Base-by-base conservation (phyloP, 805 yeast genomes). In the Hanseniaspora taiwanica region DNA sequence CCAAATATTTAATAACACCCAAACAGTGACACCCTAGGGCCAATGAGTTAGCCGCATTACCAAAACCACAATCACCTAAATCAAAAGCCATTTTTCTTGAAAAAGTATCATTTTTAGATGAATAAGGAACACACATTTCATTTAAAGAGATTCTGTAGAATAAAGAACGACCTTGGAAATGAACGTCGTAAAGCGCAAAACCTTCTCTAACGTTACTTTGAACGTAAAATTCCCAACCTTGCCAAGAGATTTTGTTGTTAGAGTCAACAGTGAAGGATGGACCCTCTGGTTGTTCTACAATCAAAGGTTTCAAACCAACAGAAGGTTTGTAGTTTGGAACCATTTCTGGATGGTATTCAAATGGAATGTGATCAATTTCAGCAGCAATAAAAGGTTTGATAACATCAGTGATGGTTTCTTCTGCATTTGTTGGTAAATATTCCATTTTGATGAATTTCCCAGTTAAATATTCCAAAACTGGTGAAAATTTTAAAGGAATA, bases 101-200 rank as follows among this genome's bases (percentile, higher is more conserved):
- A 65, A 69, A 78, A 47, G 91, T 91, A 36, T 77, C 76, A 61
- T 89, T 71, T 53, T 87, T 85, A 58, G 81, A 89, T 58, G 84
- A 87, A 55, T 82, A 81, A 25, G 91, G 91, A 47, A 82, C 93
- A 32, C 89, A 81, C 93, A 82, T 81, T 62, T 81, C 93, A 41
- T 81, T 74, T 49, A 81, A 62, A 2, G 86, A 70, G 36, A 80
- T 59, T 64, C 91, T 70, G 69, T 81, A 81, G 54, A 81, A 72
- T 35, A 76, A 63, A 37, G 81, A 78, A 62, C 91, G 74, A 39
- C 87, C 89, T 59, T 80, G 78, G 66, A 79, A 81, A 54, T 64
- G 65, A 39, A 75, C 76, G 49, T 81, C 82, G 58, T 81, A 81
- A 25, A 81, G 48, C 24, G 78, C 89, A 50, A 79, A 68, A 48